Base-by-base conservation (phyloP, 108 stramenopile genomes). In the Aurantiochytrium sp. region DNA sequence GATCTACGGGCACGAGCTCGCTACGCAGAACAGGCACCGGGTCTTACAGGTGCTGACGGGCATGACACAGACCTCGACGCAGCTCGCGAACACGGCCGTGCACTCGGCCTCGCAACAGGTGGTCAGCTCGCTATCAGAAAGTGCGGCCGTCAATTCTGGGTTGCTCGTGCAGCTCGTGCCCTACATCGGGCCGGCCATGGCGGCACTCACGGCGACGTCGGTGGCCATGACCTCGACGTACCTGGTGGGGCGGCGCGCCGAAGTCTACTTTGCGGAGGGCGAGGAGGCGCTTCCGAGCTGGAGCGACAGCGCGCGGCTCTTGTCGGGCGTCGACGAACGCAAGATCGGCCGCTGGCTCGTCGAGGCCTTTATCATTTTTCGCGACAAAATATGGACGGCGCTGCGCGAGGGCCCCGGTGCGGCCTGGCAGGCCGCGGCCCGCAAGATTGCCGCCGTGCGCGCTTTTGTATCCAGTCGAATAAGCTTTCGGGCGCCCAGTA, bases 291-390 rank as follows among this genome's bases (percentile, higher is more conserved):
- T 81, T 12, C 45, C 73, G 19, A 48, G 42, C 30, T 81, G 39
- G 39, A 12, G 10, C 6, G 73, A 81, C n/a, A 81, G 73, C 45
- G 73, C 45, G 6, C 73, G 73, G 6, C 2, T 48, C 2, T 81
- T 81, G n/a, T 48, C 73, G 21, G 73, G 73, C 45, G 45, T 81
- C 36, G 73, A 81, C 45, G 73, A 81, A 42, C 73, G 73, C 24
- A 41, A 48, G 73, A 39, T 81, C 24, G 73, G 10, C 10, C 39
- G 73, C 21, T 81, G 73, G 73, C 39, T 81, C 27, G 27, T 81
- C 30, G 73, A 81, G 45, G 39, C 73, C 27, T 65, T 81, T 81
- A 24, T 2, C 27, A 81, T 48, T 48, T 81, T 81, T 0, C 6
- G 3, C 6, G 45, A 81, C 27, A 41, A 48, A 12, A 12, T 81